These are phyloP conservation scores for Barnettozyma siamensis DNA, from an alignment of 805 yeast genomes.

Conservation along the genomic window DNA sequence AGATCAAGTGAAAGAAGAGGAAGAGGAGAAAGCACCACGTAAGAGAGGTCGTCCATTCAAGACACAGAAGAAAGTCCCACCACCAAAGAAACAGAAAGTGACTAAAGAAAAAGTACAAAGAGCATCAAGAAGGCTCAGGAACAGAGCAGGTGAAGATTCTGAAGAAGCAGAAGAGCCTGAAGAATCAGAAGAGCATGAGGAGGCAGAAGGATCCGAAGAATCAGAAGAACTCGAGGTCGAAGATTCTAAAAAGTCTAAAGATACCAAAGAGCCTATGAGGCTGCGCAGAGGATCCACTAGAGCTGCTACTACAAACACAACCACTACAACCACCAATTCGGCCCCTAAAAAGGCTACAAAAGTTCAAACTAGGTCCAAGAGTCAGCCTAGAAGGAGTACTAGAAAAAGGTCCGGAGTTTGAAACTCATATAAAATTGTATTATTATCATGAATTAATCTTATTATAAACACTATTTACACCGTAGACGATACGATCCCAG, in stretches of 20 bases:
- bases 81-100: constrained; percentile 2
- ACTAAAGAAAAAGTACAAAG: not conserved
- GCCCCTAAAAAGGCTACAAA: not conserved
- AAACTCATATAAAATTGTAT: not conserved
- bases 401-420: constrained; percentile 8
- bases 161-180: constrained; percentile 12
- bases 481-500: too few species aligned
- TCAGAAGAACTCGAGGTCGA: not conserved
- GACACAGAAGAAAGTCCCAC: not conserved
- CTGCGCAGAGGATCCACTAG: constrained; percentile 5
- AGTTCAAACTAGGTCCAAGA: constrained; percentile 9
- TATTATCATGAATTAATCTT: too few species aligned
- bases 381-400: constrained; percentile 14
- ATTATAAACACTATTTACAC: too few species aligned
- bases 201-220: not conserved
- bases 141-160: constrained; percentile 10
- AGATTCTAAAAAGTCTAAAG: not conserved
- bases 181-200: constrained; percentile 1
- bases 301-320: constrained; percentile 24
- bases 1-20: constrained; percentile 12
- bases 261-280: not conserved
- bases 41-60: constrained; percentile 6
- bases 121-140: constrained; percentile 4
- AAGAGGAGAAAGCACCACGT: constrained; percentile 1
- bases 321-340: constrained; percentile 10